Conservation (phyloP, 257 asterid genomes). For the Cynanchum wilfordii region DNA sequence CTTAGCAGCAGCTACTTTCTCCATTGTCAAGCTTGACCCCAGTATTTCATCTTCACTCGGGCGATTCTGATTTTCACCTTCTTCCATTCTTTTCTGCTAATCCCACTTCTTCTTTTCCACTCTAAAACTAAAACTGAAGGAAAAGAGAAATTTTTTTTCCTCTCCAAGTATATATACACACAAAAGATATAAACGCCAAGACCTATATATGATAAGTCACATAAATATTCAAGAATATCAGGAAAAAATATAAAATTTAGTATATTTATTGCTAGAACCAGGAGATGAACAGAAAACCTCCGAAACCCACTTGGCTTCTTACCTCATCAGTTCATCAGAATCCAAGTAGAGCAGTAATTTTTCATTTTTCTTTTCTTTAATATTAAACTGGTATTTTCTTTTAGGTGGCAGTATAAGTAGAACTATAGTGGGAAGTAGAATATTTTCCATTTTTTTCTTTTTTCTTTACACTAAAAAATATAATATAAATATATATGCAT, state of each 20-base stretch:
- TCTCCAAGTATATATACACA: not conserved
- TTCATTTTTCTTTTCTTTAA: not conserved
- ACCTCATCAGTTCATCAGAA: conserved; percentile 32
- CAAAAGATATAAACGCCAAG: not conserved
- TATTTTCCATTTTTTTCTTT: not conserved
- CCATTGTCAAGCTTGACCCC: conserved; percentile 92
- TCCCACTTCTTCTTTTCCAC: conserved; percentile 27
- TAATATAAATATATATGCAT: not conserved
- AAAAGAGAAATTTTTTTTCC: conserved; percentile 7
- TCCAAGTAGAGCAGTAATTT: conserved; percentile 1
- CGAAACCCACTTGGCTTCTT: conserved; percentile 29
- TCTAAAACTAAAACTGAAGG: not conserved
- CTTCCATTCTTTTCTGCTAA: conserved; percentile 37
- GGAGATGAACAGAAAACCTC: conserved; percentile 15
- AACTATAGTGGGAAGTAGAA: not conserved
- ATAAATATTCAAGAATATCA: conserved; percentile 1
- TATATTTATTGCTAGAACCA: conserved; percentile 23
- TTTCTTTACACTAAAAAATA: too few relatives aligned
- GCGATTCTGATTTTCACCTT: conserved; percentile 15
- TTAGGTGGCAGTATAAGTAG: not conserved
- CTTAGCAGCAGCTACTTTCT: conserved; percentile 98
- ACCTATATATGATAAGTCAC: conserved; percentile 3
- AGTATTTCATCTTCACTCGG: conserved; percentile 59
- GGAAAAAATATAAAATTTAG: not conserved
- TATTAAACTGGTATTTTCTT: not conserved